Percentiles rank a stretch among this genome's conserved stretches.
phyloP scores from a whole-genome alignment of 352 stramenopile genomes.

The Albugo candida region DNA sequence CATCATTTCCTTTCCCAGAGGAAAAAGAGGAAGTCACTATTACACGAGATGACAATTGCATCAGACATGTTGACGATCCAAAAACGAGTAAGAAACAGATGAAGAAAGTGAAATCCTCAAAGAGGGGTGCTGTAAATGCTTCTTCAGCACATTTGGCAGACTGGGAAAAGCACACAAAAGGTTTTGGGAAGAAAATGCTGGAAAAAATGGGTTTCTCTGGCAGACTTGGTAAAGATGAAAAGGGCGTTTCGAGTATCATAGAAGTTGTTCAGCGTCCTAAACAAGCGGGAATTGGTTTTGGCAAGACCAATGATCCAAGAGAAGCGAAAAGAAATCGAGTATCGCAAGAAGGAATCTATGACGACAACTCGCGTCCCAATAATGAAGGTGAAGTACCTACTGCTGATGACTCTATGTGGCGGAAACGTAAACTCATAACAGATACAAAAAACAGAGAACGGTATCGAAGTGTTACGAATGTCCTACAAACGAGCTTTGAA shows the following conservation, averaged over 20 bases:
- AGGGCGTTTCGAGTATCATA: slow-evolving; percentile 82
- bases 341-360: slow-evolving; percentile 60
- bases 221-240: slow-evolving; percentile 83
- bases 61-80: background rate
- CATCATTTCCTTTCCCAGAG: background rate
- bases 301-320: slow-evolving; percentile 58
- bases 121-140: background rate
- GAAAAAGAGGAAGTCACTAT: background rate
- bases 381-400: slow-evolving; percentile 11
- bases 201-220: slow-evolving; percentile 92
- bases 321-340: slow-evolving; percentile 85
- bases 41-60: background rate
- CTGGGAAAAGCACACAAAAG: slow-evolving; percentile 95
- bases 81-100: background rate
- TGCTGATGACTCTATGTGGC: slow-evolving; percentile 65
- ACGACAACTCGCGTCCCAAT: slow-evolving; percentile 15
- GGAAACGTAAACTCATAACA: slow-evolving; percentile 32
- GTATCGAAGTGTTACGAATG: slow-evolving; percentile 46
- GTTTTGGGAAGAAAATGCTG: slow-evolving; percentile 90
- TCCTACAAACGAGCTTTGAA: slow-evolving; percentile 19
- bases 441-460: slow-evolving; percentile 16
- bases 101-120: background rate
- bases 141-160: slow-evolving; percentile 3
- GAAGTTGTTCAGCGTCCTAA: slow-evolving; percentile 85
- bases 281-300: slow-evolving; percentile 87